A percentile compares a stretch with the other conserved stretches of the same genome.
These are phyloP conservation scores for Artemisia annua DNA, from an alignment of 129 eudicot species.

Conservation along the genomic window DNA sequence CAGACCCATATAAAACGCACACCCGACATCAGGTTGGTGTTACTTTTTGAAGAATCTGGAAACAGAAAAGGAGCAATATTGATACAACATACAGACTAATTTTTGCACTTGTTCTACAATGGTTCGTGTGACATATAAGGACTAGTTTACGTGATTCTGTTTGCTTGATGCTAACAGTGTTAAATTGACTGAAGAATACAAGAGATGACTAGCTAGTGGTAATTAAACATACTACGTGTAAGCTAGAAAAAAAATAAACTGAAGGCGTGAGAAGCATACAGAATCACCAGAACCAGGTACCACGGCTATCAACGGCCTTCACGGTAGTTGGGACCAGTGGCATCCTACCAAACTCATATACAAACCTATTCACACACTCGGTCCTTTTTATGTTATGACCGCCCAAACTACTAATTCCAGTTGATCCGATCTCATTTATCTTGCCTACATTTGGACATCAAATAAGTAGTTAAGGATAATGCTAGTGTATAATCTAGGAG, in stretches of 20 bases:
- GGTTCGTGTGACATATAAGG: background rate
- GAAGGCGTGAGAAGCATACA: background rate
- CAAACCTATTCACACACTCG: slow-evolving; percentile 76
- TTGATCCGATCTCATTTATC: slow-evolving; percentile 85
- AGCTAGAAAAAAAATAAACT: background rate
- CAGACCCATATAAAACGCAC: background rate
- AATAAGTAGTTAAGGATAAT: background rate
- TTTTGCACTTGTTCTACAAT: background rate
- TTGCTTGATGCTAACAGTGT: slow-evolving; percentile 5
- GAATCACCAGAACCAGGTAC: slow-evolving; percentile 83
- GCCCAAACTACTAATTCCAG: slow-evolving; percentile 90
- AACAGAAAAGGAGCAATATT: too few species aligned
- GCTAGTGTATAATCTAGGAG: background rate
- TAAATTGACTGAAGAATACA: slow-evolving; percentile 11
- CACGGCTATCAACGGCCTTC: slow-evolving; percentile 90
- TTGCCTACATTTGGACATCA: slow-evolving; percentile 51
- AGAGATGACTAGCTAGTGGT: background rate
- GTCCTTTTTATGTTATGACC: slow-evolving; percentile 75
- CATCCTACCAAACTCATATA: slow-evolving; percentile 67
- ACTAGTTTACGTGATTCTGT: background rate
- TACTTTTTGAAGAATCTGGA: too few species aligned
- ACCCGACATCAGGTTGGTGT: background rate
- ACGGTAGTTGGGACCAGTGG: slow-evolving; percentile 74
- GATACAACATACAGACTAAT: background rate
- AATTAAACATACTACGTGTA: background rate